Percentiles rank a stretch among this genome's conserved stretches.
These are phyloP conservation scores for Pyrenophora teres DNA, from an alignment of 2,329 filamentous ascomycete genomes.

Conservation along the genomic window DNA sequence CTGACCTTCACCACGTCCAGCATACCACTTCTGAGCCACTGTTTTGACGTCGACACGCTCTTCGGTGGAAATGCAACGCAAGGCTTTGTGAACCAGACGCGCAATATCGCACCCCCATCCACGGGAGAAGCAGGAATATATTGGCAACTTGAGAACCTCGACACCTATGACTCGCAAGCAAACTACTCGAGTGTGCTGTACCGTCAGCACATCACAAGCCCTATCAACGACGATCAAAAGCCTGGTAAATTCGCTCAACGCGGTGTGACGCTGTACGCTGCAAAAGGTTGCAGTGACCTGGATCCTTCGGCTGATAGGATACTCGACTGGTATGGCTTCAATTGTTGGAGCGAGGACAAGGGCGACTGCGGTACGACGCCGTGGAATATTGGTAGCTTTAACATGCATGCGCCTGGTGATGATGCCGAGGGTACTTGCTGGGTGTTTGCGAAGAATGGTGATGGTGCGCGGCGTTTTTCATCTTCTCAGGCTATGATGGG, in stretches of 20 bases:
- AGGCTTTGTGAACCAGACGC: constrained; percentile 1
- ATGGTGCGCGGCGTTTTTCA: too few species aligned
- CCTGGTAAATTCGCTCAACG: background rate
- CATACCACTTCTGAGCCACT: background rate
- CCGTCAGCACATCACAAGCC: background rate
- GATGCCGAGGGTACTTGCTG: too few species aligned
- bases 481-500: too few species aligned
- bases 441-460: too few species aligned
- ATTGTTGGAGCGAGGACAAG: background rate
- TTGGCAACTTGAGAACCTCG: background rate
- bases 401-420: too few species aligned
- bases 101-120: background rate
- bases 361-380: background rate
- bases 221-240: background rate
- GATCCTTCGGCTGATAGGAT: background rate
- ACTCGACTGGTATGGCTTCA: background rate
- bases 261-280: background rate
- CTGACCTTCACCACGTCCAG: constrained; percentile 1
- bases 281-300: background rate
- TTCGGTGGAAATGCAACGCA: background rate
- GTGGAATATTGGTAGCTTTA: background rate
- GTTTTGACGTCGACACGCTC: background rate
- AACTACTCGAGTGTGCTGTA: constrained; percentile 1
- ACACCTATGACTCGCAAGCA: background rate
- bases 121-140: background rate